Evolutionary conservation across 805 yeast genomes (phyloP).

Genomic region (Suhomyces sp.): DNA sequence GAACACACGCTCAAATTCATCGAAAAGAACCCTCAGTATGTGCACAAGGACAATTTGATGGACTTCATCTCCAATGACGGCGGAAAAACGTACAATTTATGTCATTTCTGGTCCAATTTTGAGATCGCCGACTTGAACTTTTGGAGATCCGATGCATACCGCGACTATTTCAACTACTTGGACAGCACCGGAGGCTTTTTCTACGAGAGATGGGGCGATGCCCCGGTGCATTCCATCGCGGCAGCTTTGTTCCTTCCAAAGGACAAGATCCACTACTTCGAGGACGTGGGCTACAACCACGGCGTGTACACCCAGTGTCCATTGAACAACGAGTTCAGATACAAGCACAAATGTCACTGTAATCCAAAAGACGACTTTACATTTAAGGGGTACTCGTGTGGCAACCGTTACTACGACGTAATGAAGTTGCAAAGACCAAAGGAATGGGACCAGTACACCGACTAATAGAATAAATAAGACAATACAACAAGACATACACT

Average conservation of each 20-base stretch:
- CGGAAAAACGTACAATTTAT: constrained; percentile 69
- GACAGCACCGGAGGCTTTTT: constrained; percentile 85
- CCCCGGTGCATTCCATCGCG: constrained; percentile 88
- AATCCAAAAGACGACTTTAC: constrained; percentile 70
- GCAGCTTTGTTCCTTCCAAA: constrained; percentile 73
- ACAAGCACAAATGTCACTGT: constrained; percentile 67
- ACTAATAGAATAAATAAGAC: neutral
- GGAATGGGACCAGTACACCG: constrained; percentile 21
- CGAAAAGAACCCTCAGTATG: constrained; percentile 54
- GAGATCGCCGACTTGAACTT: constrained; percentile 73
- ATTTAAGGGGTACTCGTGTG: constrained; percentile 46
- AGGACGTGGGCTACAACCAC: constrained; percentile 82
- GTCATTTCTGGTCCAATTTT: constrained; percentile 92
- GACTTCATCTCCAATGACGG: constrained; percentile 67
- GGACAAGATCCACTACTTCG: constrained; percentile 71
- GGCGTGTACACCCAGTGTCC: constrained; percentile 83
- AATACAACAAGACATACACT: too few relatives aligned
- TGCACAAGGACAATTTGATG: constrained; percentile 62
- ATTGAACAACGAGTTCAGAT: constrained; percentile 53
- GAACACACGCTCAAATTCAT: constrained; percentile 67
- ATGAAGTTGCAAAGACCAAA: constrained; percentile 28
- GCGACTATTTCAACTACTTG: constrained; percentile 65
- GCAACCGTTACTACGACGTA: constrained; percentile 29
- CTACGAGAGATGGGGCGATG: constrained; percentile 94
- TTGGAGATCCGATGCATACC: constrained; percentile 72